Evolutionary conservation across 371 early-diverging fungal species (phyloP).

Genomic region (Rhizomucor pusillus): DNA sequence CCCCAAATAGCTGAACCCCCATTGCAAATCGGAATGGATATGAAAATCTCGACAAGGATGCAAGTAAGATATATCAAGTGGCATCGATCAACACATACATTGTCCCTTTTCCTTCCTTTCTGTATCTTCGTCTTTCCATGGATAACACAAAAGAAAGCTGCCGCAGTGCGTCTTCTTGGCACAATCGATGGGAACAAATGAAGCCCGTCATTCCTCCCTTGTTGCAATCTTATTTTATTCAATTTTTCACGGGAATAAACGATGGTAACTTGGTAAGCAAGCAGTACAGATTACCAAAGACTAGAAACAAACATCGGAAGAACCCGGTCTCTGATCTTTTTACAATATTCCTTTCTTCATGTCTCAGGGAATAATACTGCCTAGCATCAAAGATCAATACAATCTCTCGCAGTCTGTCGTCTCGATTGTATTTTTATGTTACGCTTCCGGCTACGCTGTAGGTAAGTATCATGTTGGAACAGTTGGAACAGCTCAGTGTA

Average conservation of each 20-base stretch:
- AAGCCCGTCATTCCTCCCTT: slow-evolving; percentile 10
- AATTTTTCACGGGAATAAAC: slow-evolving; percentile 20
- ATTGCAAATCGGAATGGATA: not conserved
- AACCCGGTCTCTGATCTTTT: too few relatives aligned
- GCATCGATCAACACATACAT: not conserved
- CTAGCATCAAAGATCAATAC: slow-evolving; percentile 18
- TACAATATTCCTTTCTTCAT: too few relatives aligned
- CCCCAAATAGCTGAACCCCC: too few relatives aligned
- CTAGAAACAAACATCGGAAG: too few relatives aligned
- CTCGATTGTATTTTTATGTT: slow-evolving; percentile 19
- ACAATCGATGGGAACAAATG: not conserved
- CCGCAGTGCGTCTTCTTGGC: too few relatives aligned
- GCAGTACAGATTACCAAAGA: too few relatives aligned
- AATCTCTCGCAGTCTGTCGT: slow-evolving; percentile 14
- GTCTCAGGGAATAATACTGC: slow-evolving; percentile 20
- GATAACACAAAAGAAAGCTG: not conserved
- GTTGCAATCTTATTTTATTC: slow-evolving; percentile 16
- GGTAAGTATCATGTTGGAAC: slow-evolving; percentile 7
- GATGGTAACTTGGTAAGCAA: slow-evolving; percentile 17
- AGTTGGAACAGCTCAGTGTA: too few relatives aligned
- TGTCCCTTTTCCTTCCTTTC: too few relatives aligned
- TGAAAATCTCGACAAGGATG: not conserved
- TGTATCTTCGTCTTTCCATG: too few relatives aligned
- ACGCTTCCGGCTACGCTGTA: slow-evolving; percentile 18
- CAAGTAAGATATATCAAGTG: too few relatives aligned